Base-by-base conservation (phyloP, 163 green algal genomes). In the Scenedesmus sp. region DNA sequence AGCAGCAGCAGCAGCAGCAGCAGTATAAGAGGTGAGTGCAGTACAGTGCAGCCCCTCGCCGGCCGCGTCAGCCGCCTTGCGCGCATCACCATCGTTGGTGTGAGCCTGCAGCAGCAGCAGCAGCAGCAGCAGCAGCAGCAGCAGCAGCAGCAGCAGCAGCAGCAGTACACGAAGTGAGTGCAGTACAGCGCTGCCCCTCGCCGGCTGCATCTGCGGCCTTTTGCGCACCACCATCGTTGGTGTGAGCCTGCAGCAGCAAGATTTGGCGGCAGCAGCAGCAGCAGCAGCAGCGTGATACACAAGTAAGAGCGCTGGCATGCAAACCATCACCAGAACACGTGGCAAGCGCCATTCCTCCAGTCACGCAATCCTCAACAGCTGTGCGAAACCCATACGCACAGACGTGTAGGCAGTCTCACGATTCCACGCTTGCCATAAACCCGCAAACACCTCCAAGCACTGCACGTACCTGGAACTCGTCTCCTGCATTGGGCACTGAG, bases 401-500 rank as follows among this genome's bases (percentile, higher is more conserved):
- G 34, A 46, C 34, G 34, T 46, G 34, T 46, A 46, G 34, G 34
- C 34, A 46, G 34, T 46, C 62, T 15, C 62, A 70, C 62, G 13
- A 20, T 12, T 15, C 62, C 62, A 70, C 18, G 10, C 67, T 77
- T n/a, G 12, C 67, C 67, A 77, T 12, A 20, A 77, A 23, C 67
- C 18, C 5, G 67, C 67, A 77, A 5, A 26, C 15, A 77, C 15
- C 15, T n/a, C 67, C 13, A 77, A 77, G 13, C 18, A 20, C 67
- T 77, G 5, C 5, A 59, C 82, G 2, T 52, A 90, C 84, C 83
- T 92, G 89, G 82, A 92, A 92, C 89, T 89, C 89, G 23, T 90
- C 92, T 3, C 94, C 94, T 26, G 94, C 94, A 60, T 96, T 91
- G 7, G 94, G 93, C 46, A 96, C 92, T 64, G 93, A 85, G 10